Percentiles rank a stretch among this genome's conserved stretches.
Conservation (phyloP, 2,329 filamentous ascomycete genomes). For the Penicillium brevicompactum region DNA sequence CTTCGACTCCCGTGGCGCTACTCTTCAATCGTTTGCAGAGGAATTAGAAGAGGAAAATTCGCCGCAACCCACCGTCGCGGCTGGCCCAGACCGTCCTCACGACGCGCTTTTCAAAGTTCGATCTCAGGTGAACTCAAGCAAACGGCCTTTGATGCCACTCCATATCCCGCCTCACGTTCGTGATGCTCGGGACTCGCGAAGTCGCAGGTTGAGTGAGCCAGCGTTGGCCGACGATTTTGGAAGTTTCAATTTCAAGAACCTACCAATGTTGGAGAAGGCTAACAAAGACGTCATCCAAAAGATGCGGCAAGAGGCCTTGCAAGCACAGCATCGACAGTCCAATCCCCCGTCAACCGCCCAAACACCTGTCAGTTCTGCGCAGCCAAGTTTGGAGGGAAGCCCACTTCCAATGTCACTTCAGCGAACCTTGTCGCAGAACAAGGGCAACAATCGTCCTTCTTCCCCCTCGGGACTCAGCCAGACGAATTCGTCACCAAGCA, state of each 20-base stretch:
- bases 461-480: constrained; percentile 83
- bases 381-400: constrained; percentile 76
- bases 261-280: constrained; percentile 93
- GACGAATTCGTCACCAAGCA: constrained; percentile 81
- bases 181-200: constrained; percentile 85
- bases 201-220: constrained; percentile 85
- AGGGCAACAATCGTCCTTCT: constrained; percentile 74
- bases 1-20: constrained; percentile 89
- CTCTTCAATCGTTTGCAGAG: constrained; percentile 86
- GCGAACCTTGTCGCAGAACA: constrained; percentile 79
- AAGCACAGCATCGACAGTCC: constrained; percentile 59
- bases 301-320: constrained; percentile 85
- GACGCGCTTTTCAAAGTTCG: constrained; percentile 90
- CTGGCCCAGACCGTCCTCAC: constrained; percentile 80
- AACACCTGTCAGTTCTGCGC: constrained; percentile 23
- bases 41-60: constrained; percentile 89
- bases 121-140: constrained; percentile 82
- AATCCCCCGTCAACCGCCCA: constrained; percentile 29
- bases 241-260: constrained; percentile 93
- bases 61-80: constrained; percentile 68
- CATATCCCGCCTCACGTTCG: constrained; percentile 96
- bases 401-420: constrained; percentile 80
- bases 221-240: constrained; percentile 90
- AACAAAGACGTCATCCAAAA: constrained; percentile 99
- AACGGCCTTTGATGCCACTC: constrained; percentile 89